Evolutionary conservation across 768 basidiomycete genomes (phyloP), one percentile per base, ranked within the genome.

Genomic region (Rossbeevera mucosa): DNA sequence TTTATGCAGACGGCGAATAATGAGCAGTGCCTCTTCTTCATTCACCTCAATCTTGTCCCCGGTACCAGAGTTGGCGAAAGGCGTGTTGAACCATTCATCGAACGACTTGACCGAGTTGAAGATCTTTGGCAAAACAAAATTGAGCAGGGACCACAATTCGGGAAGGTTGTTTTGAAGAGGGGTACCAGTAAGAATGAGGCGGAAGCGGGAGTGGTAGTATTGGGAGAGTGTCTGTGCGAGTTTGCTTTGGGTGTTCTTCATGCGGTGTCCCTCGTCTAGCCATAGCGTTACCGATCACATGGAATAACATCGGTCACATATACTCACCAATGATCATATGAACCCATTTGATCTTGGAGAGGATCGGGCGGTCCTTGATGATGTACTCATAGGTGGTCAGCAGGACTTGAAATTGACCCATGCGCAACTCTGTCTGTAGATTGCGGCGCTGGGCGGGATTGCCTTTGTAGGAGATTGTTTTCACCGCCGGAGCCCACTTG

Each of bases 51-150:
- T 95, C 81, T 95, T 96, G 73, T 99, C 96, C 8, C 89, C 88
- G 0, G 91, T 90, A 26, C 95, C 95, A n/a, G 94, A 92, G 71
- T 92, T 97, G 54, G 96, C 95, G 59, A 99, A 99, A 0, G 96
- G 96, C 2, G 95, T 96, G 74, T 97, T 98, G 80, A 98, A 99
- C 96, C 96, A 99, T 65, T 98, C 96, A 63, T 98, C 96, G 68
- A 99, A 98, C 20, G 94, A 95, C 69, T 97, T 95, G 55, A 96
- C 94, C 0, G 95, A 98, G 74, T 97, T 98, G 80, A 99, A 98
- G 66, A 98, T 84, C 72, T 91, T 93, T 13, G 92, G 92, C 5
- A 93, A 78, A 29, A 88, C 93, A 66, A 97, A 97, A 69, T 97
- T 97, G 64, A 97, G 85, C 43, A 96, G 77, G 0, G 94, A 81